Conservation (phyloP, 768 basidiomycete genomes). For the Arthromyces matolae region DNA sequence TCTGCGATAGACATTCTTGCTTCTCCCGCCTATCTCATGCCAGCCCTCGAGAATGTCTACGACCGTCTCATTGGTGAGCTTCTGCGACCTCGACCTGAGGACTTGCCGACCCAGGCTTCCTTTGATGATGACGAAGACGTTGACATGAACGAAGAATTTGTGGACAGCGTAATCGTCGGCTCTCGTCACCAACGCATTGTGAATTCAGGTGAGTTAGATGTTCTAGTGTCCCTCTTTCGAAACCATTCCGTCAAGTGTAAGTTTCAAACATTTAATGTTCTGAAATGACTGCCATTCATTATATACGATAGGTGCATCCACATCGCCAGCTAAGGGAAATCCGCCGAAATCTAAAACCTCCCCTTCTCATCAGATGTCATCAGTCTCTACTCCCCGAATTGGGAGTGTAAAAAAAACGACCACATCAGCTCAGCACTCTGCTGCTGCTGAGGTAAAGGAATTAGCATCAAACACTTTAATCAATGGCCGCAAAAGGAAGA, state of each 20-base stretch:
- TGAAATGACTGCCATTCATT: neutral
- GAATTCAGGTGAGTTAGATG: slow-evolving; percentile 51
- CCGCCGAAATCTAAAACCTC: slow-evolving; percentile 4
- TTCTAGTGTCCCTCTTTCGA: slow-evolving; percentile 64
- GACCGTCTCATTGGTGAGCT: slow-evolving; percentile 45
- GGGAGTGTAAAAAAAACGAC: slow-evolving; percentile 10
- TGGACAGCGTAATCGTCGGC: slow-evolving; percentile 12
- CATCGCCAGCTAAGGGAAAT: slow-evolving; percentile 4
- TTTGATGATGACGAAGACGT: slow-evolving; percentile 38
- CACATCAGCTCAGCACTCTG: neutral
- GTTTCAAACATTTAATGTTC: slow-evolving; percentile 13
- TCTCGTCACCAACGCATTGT: slow-evolving; percentile 32
- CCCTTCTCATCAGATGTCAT: neutral
- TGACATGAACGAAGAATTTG: slow-evolving; percentile 39
- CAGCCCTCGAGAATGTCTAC: slow-evolving; percentile 70
- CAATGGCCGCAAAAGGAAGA: slow-evolving; percentile 57
- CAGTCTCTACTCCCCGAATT: slow-evolving; percentile 3
- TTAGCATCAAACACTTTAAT: slow-evolving; percentile 22
- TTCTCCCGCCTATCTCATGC: slow-evolving; percentile 72
- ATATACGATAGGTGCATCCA: slow-evolving; percentile 4
- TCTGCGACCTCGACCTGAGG: slow-evolving; percentile 26
- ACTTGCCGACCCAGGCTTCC: slow-evolving; percentile 7
- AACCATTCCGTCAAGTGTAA: slow-evolving; percentile 41
- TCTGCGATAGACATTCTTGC: slow-evolving; percentile 38
- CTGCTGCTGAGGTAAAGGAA: slow-evolving; percentile 1